Conservation (phyloP, 2,329 filamentous ascomycete genomes). For the Calycina herbarum region DNA sequence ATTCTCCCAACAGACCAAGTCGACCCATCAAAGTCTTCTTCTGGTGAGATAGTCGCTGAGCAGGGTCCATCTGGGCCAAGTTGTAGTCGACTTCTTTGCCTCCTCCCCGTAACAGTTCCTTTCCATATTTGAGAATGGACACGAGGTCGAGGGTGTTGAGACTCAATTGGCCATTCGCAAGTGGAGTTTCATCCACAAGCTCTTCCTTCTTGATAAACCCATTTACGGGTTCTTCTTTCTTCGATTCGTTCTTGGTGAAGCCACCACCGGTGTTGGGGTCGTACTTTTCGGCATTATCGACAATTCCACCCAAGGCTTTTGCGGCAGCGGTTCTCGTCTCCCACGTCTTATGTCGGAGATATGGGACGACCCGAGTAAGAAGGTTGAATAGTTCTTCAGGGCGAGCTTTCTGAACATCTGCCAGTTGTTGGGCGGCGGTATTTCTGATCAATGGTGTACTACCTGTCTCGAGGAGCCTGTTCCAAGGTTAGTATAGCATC, state of each 20-base stretch:
- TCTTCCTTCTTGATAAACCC: constrained; percentile 59
- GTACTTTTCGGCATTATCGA: constrained; percentile 82
- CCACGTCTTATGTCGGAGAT: constrained; percentile 93
- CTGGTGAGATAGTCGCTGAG: constrained; percentile 77
- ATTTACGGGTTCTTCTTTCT: constrained; percentile 45
- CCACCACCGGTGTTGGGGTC: constrained; percentile 82
- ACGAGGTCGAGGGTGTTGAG: constrained; percentile 76
- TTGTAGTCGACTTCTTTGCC: constrained; percentile 82
- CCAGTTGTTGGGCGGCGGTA: constrained; percentile 93
- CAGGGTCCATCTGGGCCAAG: constrained; percentile 77
- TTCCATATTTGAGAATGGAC: constrained; percentile 78
- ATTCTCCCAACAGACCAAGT: constrained; percentile 81
- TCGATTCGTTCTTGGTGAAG: constrained; percentile 45
- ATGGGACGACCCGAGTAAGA: constrained; percentile 90
- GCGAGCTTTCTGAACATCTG: constrained; percentile 96
- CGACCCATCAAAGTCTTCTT: constrained; percentile 84
- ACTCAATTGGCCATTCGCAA: constrained; percentile 59
- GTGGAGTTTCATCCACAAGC: constrained; percentile 47
- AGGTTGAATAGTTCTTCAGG: constrained; percentile 97
- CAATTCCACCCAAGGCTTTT: constrained; percentile 91
- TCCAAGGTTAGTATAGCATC: constrained; percentile 22
- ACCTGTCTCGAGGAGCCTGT: constrained; percentile 90
- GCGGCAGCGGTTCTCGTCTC: constrained; percentile 92
- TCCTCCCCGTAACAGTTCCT: constrained; percentile 77
- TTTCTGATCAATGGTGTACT: constrained; percentile 95